Evolutionary conservation across 169 alveolate genomes (phyloP), one percentile per base, ranked within the genome.

Genomic region (Neospora caninum): DNA sequence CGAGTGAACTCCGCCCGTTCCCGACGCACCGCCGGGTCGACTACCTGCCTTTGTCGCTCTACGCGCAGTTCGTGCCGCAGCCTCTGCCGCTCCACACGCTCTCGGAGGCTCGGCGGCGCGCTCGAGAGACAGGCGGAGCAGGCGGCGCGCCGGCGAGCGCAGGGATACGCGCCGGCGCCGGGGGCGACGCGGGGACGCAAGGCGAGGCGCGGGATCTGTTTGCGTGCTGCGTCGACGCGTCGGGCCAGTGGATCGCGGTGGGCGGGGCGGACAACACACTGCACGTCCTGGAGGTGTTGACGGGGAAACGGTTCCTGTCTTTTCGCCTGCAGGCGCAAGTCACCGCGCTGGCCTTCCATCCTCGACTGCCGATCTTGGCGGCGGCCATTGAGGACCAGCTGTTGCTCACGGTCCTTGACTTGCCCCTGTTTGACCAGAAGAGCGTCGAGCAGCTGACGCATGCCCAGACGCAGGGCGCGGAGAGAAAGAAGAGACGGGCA

Each of bases 21-120:
- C 96, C 96, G 34, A 45, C 94, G 41, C 49, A 92, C 31, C 70
- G 92, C 58, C 88, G 94, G 58, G 91, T 93, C 42, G 94, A 87
- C 58, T 93, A 45, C 92, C 88, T 89, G n/a, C 88, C 88, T 1
- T 36, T 86, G 70, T 18, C 92, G 1, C 54, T 38, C 42, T 53
- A 86, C 80, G 41, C 43, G 10, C 92, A 86, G 80, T 29, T 22
- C 20, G 42, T 22, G 70, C 92, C 80, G 27, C 80, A 9, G 13
- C 53, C 92, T 7, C 92, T 29, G 39, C 80, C 92, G 18, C 92
- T 86, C 16, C 27, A 16, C n/a, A 53, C 80, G 29, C 80, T 86
- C 36, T 36, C 84, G 4, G 84, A 18, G 39, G 89, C 69, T 4
- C 69, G 64, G 16, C 22, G 64, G 53, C 38, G 64, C 36, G 69